phyloP scores from a whole-genome alignment of 1,139 yeast species.

The Taphrina communis region DNA sequence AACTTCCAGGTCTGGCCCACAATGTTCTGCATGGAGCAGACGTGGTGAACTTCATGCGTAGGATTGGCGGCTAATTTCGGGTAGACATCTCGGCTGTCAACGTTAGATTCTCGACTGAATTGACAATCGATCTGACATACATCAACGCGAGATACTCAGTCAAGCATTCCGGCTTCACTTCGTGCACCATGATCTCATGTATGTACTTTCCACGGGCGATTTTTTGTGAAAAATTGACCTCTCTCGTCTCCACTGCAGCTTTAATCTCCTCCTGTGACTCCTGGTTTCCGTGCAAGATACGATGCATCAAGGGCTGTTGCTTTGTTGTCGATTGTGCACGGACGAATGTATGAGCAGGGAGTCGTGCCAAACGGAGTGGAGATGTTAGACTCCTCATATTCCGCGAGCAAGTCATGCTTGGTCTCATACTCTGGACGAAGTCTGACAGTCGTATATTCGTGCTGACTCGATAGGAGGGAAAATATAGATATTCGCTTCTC shows the following conservation, averaged over 20 bases:
- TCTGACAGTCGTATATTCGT: too few species aligned
- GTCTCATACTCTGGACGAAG: background rate
- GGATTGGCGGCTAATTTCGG: constrained; percentile 52
- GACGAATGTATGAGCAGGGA: background rate
- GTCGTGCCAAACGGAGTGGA: background rate
- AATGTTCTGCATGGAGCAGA: constrained; percentile 56
- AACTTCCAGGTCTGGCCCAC: constrained; percentile 54
- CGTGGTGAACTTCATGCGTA: constrained; percentile 52
- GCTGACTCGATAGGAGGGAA: too few species aligned
- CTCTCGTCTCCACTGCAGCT: constrained; percentile 38
- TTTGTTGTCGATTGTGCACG: constrained; percentile 15
- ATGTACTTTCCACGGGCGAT: constrained; percentile 56
- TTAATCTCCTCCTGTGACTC: constrained; percentile 37
- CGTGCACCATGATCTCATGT: constrained; percentile 54
- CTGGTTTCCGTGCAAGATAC: constrained; percentile 38
- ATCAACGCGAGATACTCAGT: constrained; percentile 53
- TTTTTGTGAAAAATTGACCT: constrained; percentile 45
- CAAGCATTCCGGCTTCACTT: constrained; percentile 53
- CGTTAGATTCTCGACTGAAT: background rate
- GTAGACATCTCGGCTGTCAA: constrained; percentile 46
- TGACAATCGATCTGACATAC: constrained; percentile 28
- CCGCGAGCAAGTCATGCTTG: constrained; percentile 1
- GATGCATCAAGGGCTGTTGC: constrained; percentile 25
- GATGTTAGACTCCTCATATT: background rate
- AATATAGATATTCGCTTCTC: too few species aligned